A percentile compares a stretch with the other conserved stretches of the same genome.
These are phyloP conservation scores for Pyrus pyrifolia DNA, from an alignment of 306 rosid genomes.

Conservation along the genomic window DNA sequence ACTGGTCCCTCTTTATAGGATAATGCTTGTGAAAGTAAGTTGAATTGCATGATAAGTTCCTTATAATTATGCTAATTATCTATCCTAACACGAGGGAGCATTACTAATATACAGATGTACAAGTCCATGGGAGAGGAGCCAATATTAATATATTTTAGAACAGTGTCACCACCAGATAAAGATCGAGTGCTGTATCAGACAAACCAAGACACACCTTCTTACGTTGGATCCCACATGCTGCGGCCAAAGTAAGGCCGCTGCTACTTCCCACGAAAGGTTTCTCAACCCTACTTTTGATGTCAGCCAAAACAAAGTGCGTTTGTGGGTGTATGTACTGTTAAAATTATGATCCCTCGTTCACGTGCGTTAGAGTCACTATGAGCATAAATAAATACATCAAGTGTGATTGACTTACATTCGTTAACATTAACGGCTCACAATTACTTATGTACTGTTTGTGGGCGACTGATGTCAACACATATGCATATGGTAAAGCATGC, in stretches of 20 bases:
- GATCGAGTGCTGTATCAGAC: conserved; percentile 1
- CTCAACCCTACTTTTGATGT: conserved; percentile 7
- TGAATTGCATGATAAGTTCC: neutral
- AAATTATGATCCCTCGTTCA: neutral
- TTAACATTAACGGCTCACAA: neutral
- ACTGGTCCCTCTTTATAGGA: neutral
- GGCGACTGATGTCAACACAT: neutral
- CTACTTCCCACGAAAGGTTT: conserved; percentile 12
- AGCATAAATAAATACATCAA: neutral
- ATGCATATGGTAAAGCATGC: neutral
- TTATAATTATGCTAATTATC: neutral
- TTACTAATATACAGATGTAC: neutral
- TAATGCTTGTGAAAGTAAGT: neutral
- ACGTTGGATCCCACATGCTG: conserved; percentile 31
- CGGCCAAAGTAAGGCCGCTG: neutral
- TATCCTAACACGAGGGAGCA: neutral
- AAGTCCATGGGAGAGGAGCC: neutral
- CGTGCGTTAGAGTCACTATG: neutral
- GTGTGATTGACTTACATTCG: neutral
- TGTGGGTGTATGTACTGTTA: neutral
- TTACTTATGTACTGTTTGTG: neutral
- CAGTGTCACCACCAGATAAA: neutral
- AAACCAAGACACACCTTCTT: neutral
- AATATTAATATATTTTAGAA: neutral
- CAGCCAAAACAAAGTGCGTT: conserved; percentile 19